phyloP scores from a whole-genome alignment of 2,329 filamentous ascomycete genomes.

The Alternaria metachromatica region DNA sequence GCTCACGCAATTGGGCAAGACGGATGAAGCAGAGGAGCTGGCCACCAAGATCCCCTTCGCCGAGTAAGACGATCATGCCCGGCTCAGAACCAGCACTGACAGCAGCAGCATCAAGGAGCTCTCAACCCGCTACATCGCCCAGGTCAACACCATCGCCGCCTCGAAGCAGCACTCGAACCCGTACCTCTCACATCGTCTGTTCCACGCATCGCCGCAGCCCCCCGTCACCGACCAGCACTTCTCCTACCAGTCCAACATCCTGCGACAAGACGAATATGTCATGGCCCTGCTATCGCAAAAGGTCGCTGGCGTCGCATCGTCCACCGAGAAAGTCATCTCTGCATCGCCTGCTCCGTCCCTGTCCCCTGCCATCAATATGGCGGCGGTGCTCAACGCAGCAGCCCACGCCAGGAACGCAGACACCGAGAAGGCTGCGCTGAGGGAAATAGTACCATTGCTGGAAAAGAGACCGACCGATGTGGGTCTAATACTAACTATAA shows the following conservation, averaged over 20 bases:
- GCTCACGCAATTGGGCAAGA: conserved; percentile 69
- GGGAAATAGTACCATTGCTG: conserved; percentile 71
- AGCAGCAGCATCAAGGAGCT: conserved; percentile 66
- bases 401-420: conserved; percentile 70
- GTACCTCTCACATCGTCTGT: conserved; percentile 69
- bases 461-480: conserved; percentile 80
- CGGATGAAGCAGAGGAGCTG: conserved; percentile 69
- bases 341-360: conserved; percentile 55
- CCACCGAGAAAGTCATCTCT: conserved; percentile 59
- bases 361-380: conserved; percentile 59
- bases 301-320: conserved; percentile 66
- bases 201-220: conserved; percentile 61
- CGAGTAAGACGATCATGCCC: conserved; percentile 58
- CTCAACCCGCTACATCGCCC: conserved; percentile 70
- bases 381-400: conserved; percentile 74
- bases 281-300: conserved; percentile 73
- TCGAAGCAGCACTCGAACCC: conserved; percentile 64
- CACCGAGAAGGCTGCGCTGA: conserved; percentile 70
- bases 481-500: conserved; percentile 77
- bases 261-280: conserved; percentile 69
- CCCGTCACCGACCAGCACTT: conserved; percentile 71
- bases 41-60: conserved; percentile 66
- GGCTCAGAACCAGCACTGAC: conserved; percentile 18
- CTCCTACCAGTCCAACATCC: conserved; percentile 68
- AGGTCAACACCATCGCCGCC: conserved; percentile 67